Percentiles rank a stretch among this genome's conserved stretches.
phyloP scores from a whole-genome alignment of 129 eudicot species.

The Heracleum sosnowskyi region DNA sequence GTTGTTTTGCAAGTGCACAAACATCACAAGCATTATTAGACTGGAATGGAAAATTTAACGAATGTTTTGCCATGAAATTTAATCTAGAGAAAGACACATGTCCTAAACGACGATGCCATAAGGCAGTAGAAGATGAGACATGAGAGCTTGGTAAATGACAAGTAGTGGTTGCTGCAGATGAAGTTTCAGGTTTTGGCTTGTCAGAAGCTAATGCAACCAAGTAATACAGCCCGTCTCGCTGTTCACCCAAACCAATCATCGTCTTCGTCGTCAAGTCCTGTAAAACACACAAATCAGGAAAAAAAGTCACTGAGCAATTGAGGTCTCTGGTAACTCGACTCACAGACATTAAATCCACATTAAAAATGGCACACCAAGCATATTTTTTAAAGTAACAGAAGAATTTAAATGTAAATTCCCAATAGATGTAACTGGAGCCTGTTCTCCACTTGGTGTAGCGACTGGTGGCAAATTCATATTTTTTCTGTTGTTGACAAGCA shows the following conservation, averaged over 20 bases:
- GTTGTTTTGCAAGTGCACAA: constrained; percentile 8
- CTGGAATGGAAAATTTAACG: background rate
- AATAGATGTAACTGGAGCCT: background rate
- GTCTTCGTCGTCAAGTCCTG: background rate
- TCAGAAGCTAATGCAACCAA: background rate
- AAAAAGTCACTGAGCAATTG: background rate
- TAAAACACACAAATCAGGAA: background rate
- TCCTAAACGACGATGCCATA: background rate
- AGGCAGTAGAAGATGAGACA: background rate
- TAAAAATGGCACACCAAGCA: constrained; percentile 6
- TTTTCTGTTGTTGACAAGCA: background rate
- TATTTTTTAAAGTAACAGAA: background rate
- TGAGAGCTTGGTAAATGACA: background rate
- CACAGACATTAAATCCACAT: background rate
- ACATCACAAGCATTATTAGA: constrained; percentile 4
- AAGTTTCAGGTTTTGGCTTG: background rate
- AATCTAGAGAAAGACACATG: constrained; percentile 5
- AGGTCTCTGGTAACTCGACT: too few species aligned
- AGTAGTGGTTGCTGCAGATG: background rate
- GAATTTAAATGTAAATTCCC: background rate
- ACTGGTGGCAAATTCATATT: background rate
- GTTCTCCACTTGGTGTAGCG: background rate
- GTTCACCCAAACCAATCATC: background rate
- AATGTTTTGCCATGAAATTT: constrained; percentile 3
- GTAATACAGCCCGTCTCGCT: background rate